Evolutionary conservation across 495 filamentous ascomycete genomes (phyloP).

Genomic region (Penicillium taxi): DNA sequence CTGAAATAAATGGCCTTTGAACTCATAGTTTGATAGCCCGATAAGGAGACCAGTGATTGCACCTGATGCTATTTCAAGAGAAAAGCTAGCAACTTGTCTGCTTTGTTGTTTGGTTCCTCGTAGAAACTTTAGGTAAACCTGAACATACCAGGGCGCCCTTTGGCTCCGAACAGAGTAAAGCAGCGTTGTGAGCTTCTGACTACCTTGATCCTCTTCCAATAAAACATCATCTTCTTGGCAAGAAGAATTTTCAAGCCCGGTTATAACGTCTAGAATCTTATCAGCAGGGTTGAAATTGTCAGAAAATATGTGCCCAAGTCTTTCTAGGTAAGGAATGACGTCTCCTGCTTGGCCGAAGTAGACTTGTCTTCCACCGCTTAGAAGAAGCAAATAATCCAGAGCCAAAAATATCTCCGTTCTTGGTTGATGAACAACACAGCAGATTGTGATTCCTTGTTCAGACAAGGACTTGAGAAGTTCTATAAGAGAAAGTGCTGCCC

Average conservation of each 20-base stretch:
- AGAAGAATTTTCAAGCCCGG: no score
- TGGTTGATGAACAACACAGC: conserved; percentile 71
- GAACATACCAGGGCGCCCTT: conserved; percentile 21
- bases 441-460: conserved; percentile 59
- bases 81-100: conserved; percentile 38
- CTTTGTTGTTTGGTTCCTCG: conserved; percentile 49
- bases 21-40: conserved; percentile 40
- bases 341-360: conserved; percentile 61
- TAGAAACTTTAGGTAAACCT: conserved; percentile 40
- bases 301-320: conserved; percentile 52
- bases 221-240: no score
- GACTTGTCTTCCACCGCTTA: conserved; percentile 60
- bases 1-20: conserved; percentile 44
- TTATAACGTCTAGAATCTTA: no score
- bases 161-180: conserved; percentile 36
- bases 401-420: conserved; percentile 65
- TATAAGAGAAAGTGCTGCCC: conserved; percentile 55
- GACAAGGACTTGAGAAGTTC: conserved; percentile 61
- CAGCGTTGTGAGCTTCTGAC: no score
- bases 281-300: conserved; percentile 11
- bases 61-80: conserved; percentile 45
- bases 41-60: conserved; percentile 46
- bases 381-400: conserved; percentile 71
- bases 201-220: no score
- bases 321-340: conserved; percentile 62